Evolutionary conservation across 352 stramenopile species (phyloP).

Genomic region (Albugo candida): DNA sequence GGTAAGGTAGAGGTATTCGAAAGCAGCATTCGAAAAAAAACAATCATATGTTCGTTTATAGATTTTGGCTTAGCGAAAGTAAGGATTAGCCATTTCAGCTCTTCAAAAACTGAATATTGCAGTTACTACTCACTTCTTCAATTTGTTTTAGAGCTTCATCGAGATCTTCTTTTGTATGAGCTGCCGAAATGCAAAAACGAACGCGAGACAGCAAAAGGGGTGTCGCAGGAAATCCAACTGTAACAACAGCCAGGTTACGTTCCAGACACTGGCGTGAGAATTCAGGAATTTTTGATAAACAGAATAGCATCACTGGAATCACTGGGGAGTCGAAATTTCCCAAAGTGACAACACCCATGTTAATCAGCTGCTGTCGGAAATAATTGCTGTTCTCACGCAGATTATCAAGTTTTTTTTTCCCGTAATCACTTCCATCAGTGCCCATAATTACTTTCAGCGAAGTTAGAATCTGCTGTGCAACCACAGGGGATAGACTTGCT

Average conservation of each 20-base stretch:
- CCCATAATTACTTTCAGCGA: conserved; percentile 89
- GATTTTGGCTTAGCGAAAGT: too few relatives aligned
- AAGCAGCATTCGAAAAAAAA: too few relatives aligned
- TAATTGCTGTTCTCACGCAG: conserved; percentile 98
- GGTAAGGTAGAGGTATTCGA: too few relatives aligned
- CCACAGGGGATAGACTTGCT: conserved; percentile 36
- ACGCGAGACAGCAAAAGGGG: conserved; percentile 86
- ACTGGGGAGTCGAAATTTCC: conserved; percentile 96
- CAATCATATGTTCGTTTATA: too few relatives aligned
- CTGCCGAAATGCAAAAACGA: conserved; percentile 94
- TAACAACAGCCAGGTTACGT: conserved; percentile 92
- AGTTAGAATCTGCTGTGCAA: conserved; percentile 42
- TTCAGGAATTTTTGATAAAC: conserved; percentile 93
- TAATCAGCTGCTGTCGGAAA: conserved; percentile 85
- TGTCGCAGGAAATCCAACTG: conserved; percentile 94
- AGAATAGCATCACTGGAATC: conserved; percentile 98
- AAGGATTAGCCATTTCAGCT: too few relatives aligned
- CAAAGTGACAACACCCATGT: conserved; percentile 83
- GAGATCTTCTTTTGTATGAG: conserved; percentile 85
- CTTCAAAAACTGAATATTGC: conserved; percentile 35
- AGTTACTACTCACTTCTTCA: conserved; percentile 76
- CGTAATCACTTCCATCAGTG: conserved; percentile 86
- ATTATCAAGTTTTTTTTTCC: conserved; percentile 78
- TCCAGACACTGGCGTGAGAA: conserved; percentile 93
- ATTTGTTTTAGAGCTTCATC: conserved; percentile 83